These are phyloP conservation scores for Tolypocladium cylindrosporum DNA, from an alignment of 2,329 filamentous ascomycete species.

Conservation along the genomic window DNA sequence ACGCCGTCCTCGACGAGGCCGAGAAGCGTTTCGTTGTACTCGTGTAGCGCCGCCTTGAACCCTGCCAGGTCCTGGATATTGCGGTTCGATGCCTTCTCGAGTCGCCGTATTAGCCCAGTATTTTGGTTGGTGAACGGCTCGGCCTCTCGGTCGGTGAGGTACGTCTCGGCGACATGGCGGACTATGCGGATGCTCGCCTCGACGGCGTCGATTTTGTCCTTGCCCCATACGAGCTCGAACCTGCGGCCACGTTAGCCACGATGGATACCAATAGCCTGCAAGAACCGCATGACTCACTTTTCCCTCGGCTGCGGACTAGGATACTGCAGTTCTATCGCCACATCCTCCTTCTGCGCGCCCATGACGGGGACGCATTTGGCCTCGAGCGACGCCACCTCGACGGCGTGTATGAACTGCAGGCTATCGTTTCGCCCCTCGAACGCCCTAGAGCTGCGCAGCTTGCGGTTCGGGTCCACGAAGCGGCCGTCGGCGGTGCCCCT, in stretches of 20 bases:
- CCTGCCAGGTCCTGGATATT: constrained; percentile 53
- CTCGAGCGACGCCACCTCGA: constrained; percentile 41
- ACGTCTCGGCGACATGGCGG: constrained; percentile 61
- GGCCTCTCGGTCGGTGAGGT: constrained; percentile 62
- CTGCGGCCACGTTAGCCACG: constrained; percentile 15
- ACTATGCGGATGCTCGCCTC: constrained; percentile 64
- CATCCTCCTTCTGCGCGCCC: constrained; percentile 39
- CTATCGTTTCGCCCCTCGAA: constrained; percentile 32
- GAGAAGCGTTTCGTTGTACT: constrained; percentile 67
- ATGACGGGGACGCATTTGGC: constrained; percentile 41
- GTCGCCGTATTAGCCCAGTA: constrained; percentile 63
- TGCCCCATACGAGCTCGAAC: constrained; percentile 61
- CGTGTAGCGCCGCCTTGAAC: constrained; percentile 62
- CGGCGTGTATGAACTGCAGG: constrained; percentile 46
- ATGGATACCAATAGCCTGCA: background rate
- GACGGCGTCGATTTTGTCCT: constrained; percentile 69
- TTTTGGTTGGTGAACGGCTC: constrained; percentile 60
- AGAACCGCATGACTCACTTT: constrained; percentile 24
- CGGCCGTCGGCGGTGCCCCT: constrained; percentile 27
- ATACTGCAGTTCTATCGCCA: constrained; percentile 67
- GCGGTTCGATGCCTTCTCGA: constrained; percentile 64
- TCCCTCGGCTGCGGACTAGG: constrained; percentile 64
- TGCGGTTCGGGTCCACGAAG: constrained; percentile 35
- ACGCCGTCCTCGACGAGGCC: constrained; percentile 58
- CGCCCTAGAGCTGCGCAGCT: constrained; percentile 33